A percentile compares a stretch with the other conserved stretches of the same genome.
These are phyloP conservation scores for Millerago galiae DNA, from an alignment of 805 yeast species.

Conservation along the genomic window DNA sequence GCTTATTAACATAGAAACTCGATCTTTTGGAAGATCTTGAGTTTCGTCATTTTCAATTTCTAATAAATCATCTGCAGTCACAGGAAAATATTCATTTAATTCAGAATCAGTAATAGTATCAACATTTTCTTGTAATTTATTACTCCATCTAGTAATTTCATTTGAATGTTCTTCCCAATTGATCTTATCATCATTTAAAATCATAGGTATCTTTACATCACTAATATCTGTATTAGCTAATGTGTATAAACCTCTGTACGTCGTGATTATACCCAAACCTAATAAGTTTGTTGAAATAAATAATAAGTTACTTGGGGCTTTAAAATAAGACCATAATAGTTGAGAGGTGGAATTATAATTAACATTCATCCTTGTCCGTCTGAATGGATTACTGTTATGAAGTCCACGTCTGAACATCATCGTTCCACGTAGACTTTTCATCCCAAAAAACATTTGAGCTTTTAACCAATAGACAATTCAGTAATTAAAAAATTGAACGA, in stretches of 20 bases:
- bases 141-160: not conserved
- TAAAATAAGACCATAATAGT: slow-evolving; percentile 31
- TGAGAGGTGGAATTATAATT: slow-evolving; percentile 6
- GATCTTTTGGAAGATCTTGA: slow-evolving; percentile 2
- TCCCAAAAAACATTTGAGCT: not conserved
- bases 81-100: slow-evolving; percentile 1
- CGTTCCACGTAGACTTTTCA: not conserved
- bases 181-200: not conserved
- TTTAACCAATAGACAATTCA: not conserved
- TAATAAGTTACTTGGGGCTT: slow-evolving; percentile 32
- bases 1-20: slow-evolving; percentile 3
- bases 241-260: slow-evolving; percentile 26
- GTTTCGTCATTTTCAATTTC: not conserved
- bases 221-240: slow-evolving; percentile 7
- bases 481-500: not conserved
- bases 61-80: slow-evolving; percentile 8
- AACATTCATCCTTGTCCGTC: not conserved
- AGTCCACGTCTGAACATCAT: not conserved
- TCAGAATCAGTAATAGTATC: not conserved
- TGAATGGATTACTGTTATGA: slow-evolving; percentile 4
- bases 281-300: slow-evolving; percentile 31
- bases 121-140: not conserved
- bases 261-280: slow-evolving; percentile 27
- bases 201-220: not conserved
- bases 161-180: not conserved